phyloP scores from a whole-genome alignment of 164 flowering plant species.

The Stephania cephalantha region DNA sequence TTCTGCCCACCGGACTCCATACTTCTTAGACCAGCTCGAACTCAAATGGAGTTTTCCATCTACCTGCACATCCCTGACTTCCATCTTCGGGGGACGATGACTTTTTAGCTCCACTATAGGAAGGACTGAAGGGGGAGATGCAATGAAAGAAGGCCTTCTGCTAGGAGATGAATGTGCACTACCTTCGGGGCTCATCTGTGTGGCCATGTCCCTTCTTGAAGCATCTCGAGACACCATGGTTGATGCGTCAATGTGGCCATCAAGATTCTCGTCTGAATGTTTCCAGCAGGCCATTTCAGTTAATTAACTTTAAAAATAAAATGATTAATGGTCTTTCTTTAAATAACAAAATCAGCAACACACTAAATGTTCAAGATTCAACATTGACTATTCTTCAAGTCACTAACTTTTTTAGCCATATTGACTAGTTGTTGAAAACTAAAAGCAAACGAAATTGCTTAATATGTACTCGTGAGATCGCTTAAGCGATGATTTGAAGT shows the following conservation, averaged over 20 bases:
- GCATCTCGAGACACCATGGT: conserved; percentile 48
- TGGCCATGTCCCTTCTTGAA: conserved; percentile 90
- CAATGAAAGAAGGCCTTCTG: conserved; percentile 36
- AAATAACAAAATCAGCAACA: not conserved
- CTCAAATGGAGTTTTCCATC: conserved; percentile 66
- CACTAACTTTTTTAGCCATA: too few species aligned
- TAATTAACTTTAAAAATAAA: not conserved
- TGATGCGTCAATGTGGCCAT: conserved; percentile 40
- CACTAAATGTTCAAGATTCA: too few species aligned
- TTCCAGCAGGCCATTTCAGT: conserved; percentile 7
- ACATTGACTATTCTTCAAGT: too few species aligned
- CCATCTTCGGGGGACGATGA: conserved; percentile 36
- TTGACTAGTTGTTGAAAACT: too few species aligned
- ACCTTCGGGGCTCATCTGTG: conserved; percentile 92
- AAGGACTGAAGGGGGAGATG: conserved; percentile 30
- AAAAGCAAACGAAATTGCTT: too few species aligned
- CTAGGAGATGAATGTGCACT: conserved; percentile 62
- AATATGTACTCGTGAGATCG: too few species aligned
- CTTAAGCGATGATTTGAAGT: too few species aligned
- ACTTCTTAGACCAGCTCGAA: conserved; percentile 69
- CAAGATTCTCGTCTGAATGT: conserved; percentile 43
- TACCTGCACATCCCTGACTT: conserved; percentile 75
- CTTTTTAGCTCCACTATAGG: conserved; percentile 51
- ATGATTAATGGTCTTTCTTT: not conserved
- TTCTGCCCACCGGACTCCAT: conserved; percentile 30